Base-by-base conservation (phyloP, 768 basidiomycete species). In the Pleurotus citrinopileatus region DNA sequence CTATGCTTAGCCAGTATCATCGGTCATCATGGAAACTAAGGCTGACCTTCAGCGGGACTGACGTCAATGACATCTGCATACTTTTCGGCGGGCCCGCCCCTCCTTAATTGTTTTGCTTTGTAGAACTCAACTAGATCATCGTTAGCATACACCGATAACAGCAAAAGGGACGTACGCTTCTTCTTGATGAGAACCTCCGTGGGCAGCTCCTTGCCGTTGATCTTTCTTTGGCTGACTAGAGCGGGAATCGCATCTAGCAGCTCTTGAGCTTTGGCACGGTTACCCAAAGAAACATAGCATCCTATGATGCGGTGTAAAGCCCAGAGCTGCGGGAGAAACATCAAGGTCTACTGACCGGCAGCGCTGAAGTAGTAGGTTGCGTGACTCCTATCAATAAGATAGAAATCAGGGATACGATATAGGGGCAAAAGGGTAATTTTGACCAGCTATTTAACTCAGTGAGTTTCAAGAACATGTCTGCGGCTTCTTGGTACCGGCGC, bases 161-260 rank as follows among this genome's bases (percentile, higher is more conserved):
- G 19, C 1, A 61, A 10, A 15, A 26, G 37, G 13, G 1, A 61
- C 84, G 7, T 47, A 90, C 90, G 34, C 67, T 87, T 89, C 73
- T 87, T 89, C 71, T 84, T 81, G 52, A 91, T 88, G 53, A 85
- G 83, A 2, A 84, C 81, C 60, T 92, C 90, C 0, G 87, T 88
- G 0, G 90, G 88, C 47, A 90, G 65, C 51, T 83, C 80, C 66
- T 82, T 84, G n/a, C 83, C 86, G 9, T 77, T 76, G 3, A 86
- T 67, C 68, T 83, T 88, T 66, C 74, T 77, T 64, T 77, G 80
- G 17, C 82, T 77, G 9, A 90, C 71, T 47, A 83, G 63, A 0
- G 68, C 72, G 0, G 87, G 87, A n/a, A 90, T 76, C 10, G 63
- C 68, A 55, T 91, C 83, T 3, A 90, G 63, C 10, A 90, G 66